These are phyloP conservation scores for Kodamaea suecica DNA, from an alignment of 1,139 yeast genomes.

Conservation along the genomic window DNA sequence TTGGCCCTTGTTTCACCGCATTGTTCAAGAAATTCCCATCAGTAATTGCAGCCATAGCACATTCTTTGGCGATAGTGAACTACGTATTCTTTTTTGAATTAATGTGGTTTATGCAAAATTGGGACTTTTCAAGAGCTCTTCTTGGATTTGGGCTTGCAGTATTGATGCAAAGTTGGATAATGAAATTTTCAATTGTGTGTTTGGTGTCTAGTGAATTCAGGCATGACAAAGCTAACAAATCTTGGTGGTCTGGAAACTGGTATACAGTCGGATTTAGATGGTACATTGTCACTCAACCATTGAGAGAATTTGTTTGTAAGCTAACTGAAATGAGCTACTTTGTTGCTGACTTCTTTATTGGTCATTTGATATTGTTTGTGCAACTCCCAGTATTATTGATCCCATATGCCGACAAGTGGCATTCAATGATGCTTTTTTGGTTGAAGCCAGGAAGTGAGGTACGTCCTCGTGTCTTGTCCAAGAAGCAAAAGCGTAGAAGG, in stretches of 20 bases:
- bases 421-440: slow-evolving; percentile 80
- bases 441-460: slow-evolving; percentile 58
- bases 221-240: slow-evolving; percentile 48
- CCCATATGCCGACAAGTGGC: slow-evolving; percentile 69
- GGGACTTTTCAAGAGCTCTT: slow-evolving; percentile 48
- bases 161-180: slow-evolving; percentile 43
- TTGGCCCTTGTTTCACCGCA: slow-evolving; percentile 46
- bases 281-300: slow-evolving; percentile 50
- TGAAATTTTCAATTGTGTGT: slow-evolving; percentile 36
- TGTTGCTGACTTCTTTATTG: slow-evolving; percentile 50
- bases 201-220: slow-evolving; percentile 50
- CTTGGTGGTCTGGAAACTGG: slow-evolving; percentile 77
- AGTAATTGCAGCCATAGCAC: slow-evolving; percentile 43
- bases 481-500: slow-evolving; percentile 32
- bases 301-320: slow-evolving; percentile 54
- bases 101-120: slow-evolving; percentile 51
- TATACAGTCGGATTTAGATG: slow-evolving; percentile 50
- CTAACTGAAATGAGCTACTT: slow-evolving; percentile 53
- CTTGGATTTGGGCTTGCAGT: slow-evolving; percentile 45
- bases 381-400: slow-evolving; percentile 53
- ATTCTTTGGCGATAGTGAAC: slow-evolving; percentile 38
- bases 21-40: slow-evolving; percentile 41
- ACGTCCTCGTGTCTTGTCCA: slow-evolving; percentile 35
- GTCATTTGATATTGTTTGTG: slow-evolving; percentile 48
- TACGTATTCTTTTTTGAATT: slow-evolving; percentile 48